Base-by-base conservation (phyloP, 306 rosid genomes). In the Mimosa pudica region DNA sequence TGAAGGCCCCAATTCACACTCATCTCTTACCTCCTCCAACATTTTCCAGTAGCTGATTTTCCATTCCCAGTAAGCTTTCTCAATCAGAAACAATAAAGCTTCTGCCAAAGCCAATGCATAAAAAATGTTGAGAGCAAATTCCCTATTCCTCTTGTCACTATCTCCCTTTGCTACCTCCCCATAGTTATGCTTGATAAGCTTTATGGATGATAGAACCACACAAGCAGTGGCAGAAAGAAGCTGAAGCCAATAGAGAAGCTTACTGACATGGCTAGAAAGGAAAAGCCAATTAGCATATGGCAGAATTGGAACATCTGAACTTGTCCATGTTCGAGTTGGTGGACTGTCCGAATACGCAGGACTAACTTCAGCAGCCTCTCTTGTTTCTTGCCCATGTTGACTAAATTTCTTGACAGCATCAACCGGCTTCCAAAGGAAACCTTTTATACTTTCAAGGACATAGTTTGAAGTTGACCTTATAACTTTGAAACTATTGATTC, bases 211-310 rank as follows among this genome's bases (percentile, higher is more conserved):
- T 64, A 96, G 96, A 76, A 80, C 90, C 18, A 93, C 92, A 32
- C 99, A 91, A 73, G 94, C 92, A 52, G 84, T 84, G 18, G 99
- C 99, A 74, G 99, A 93, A 44, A 96, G 73, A 45, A 96, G 90
- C 82, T 93, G 99, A 73, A 96, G 98, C 98, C 99, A 96, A 85
- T 91, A 91, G 36, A 96, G 87, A 87, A 96, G 58, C 90, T 77
- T 93, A 49, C 99, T 91, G 73, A 96, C 79, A 77, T 91, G 83
- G 49, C 88, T 88, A 12, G 98, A 83, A 14, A 86, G 84, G 82
- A 90, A 96, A 80, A 91, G 80, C 97, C 95, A 88, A 41, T 80
- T 78, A 52, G 78, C 94, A 79, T 86, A 96, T 2, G 98, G 98
- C 4, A 93, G 62, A 64, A 96, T 80, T 44, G 98, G 98, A 80